Conservation (phyloP, 495 filamentous ascomycete genomes). For the Tuber borchii region DNA sequence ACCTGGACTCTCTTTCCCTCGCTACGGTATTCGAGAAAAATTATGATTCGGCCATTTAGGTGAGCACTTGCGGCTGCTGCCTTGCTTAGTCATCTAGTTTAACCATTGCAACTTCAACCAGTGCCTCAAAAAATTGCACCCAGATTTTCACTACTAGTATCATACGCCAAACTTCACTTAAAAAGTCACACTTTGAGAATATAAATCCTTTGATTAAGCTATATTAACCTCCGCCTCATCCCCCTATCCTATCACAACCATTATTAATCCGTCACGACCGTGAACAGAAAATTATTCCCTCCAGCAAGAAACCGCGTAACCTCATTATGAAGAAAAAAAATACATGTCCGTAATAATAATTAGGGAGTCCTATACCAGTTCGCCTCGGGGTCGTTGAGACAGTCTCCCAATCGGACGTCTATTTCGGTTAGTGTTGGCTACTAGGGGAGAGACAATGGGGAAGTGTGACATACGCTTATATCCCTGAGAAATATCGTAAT, state of each 20-base stretch:
- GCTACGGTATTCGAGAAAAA: neutral
- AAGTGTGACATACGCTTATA: constrained; percentile 33
- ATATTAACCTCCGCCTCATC: neutral
- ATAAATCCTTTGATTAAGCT: neutral
- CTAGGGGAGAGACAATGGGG: no score
- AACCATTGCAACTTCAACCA: neutral
- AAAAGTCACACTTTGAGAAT: neutral
- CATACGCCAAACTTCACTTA: neutral
- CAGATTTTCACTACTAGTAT: neutral
- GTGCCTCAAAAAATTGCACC: neutral
- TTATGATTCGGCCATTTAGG: neutral
- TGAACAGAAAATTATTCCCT: neutral
- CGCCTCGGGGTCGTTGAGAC: constrained; percentile 51
- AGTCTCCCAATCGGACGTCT: constrained; percentile 56
- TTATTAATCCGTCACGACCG: neutral
- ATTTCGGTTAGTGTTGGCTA: constrained; percentile 7
- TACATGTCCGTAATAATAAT: neutral
- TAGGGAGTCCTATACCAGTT: constrained; percentile 54
- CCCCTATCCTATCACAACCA: neutral
- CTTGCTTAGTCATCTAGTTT: neutral
- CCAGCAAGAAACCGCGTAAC: neutral
- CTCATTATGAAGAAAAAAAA: neutral
- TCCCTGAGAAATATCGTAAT: constrained; percentile 29
- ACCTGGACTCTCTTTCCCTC: neutral
- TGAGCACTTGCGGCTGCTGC: neutral